A percentile compares a stretch with the other conserved stretches of the same genome.
Conservation (phyloP, 495 filamentous ascomycete species). For the Hypoxylon cercidicola region DNA sequence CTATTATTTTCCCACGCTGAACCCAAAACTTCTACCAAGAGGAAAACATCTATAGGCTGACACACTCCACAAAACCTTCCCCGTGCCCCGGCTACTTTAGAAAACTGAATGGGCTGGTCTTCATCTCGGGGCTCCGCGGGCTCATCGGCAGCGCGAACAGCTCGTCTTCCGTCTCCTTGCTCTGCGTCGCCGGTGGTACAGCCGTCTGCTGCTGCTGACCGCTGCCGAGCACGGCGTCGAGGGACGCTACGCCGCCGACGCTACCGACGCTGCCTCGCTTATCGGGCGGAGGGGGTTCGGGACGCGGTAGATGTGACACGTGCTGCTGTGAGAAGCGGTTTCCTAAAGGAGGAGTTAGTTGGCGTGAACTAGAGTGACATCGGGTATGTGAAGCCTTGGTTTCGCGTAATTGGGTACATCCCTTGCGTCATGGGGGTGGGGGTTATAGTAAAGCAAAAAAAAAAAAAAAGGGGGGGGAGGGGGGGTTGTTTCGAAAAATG, state of each 20-base stretch:
- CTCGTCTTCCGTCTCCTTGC: conserved; percentile 70
- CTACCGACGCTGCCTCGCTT: conserved; percentile 47
- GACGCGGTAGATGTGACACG: conserved; percentile 13
- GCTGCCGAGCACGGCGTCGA: conserved; percentile 59
- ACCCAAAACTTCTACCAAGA: no score
- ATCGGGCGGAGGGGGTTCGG: conserved; percentile 62
- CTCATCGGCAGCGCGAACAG: conserved; percentile 84
- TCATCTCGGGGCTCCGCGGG: conserved; percentile 81
- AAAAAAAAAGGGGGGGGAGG: no score
- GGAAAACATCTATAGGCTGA: no score
- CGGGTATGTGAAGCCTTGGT: not conserved
- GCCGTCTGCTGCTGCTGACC: conserved; percentile 46
- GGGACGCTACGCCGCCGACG: conserved; percentile 50
- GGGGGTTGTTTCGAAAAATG: not conserved
- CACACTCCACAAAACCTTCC: no score
- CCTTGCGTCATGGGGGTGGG: no score
- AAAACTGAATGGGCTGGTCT: conserved; percentile 75
- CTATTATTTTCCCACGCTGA: no score
- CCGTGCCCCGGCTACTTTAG: conserved; percentile 37
- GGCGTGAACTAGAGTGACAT: not conserved
- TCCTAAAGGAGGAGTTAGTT: conserved; percentile 9
- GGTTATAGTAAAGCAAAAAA: conserved; percentile 2
- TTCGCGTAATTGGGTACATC: no score
- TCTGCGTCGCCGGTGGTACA: conserved; percentile 38
- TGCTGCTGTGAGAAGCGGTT: conserved; percentile 19